Evolutionary conservation across 179 eudicot genomes (phyloP).

Genomic region (Beta corolliflora): DNA sequence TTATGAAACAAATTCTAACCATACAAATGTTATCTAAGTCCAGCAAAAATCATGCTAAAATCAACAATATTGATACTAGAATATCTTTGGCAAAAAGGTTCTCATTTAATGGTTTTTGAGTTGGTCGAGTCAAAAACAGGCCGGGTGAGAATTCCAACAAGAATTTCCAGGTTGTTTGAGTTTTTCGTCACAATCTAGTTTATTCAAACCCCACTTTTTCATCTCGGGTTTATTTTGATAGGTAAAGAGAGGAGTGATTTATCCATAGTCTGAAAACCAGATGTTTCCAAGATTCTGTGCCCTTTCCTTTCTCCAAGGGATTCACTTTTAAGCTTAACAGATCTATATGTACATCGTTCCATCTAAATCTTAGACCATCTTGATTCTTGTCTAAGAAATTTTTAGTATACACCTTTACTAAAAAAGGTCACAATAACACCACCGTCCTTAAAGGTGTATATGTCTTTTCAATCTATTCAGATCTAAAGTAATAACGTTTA

Average conservation of each 20-base stretch:
- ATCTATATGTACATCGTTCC: neutral
- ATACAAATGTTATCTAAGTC: no score
- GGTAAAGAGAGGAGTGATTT: neutral
- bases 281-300: neutral
- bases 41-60: no score
- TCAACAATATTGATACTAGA: no score
- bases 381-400: neutral
- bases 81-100: no score
- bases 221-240: no score
- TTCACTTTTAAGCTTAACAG: neutral
- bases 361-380: neutral
- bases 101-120: no score
- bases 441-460: neutral
- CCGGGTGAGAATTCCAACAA: no score
- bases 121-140: no score
- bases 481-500: neutral
- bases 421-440: neutral
- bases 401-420: neutral
- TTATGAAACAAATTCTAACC: no score
- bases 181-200: no score
- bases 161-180: no score
- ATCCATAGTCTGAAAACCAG: neutral
- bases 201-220: no score
- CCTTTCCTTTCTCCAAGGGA: neutral
- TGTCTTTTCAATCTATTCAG: neutral